A percentile compares a stretch with the other conserved stretches of the same genome.
phyloP scores from a whole-genome alignment of 495 filamentous ascomycete genomes.

The Xylaria palmicola region DNA sequence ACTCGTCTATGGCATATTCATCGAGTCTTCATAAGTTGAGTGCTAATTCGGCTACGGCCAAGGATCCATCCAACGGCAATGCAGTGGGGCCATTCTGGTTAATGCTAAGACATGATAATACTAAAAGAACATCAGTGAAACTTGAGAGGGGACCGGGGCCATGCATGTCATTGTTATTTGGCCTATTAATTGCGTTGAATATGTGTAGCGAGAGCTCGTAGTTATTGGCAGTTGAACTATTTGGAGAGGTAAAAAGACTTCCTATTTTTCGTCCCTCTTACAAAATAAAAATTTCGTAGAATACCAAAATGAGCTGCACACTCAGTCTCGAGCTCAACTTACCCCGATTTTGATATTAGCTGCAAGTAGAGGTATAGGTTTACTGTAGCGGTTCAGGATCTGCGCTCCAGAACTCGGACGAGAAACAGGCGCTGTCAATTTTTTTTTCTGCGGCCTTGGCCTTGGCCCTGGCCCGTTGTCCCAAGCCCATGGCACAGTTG shows the following conservation, averaged over 20 bases:
- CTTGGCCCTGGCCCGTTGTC: slow-evolving; percentile 2
- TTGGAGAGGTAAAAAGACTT: too few species aligned
- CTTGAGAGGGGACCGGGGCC: background rate
- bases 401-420: background rate
- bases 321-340: too few species aligned
- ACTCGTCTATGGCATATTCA: background rate
- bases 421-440: background rate
- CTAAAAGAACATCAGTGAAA: slow-evolving; percentile 7
- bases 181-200: background rate
- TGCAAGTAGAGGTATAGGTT: background rate
- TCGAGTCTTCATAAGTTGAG: background rate
- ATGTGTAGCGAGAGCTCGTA: background rate
- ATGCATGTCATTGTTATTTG: slow-evolving; percentile 1
- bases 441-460: background rate
- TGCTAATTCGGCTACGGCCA: slow-evolving; percentile 10
- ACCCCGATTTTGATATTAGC: background rate
- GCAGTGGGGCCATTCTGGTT: background rate
- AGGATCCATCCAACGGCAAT: slow-evolving; percentile 2
- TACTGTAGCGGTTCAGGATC: background rate
- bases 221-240: background rate
- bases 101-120: slow-evolving; percentile 6
- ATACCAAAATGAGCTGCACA: too few species aligned
- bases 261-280: too few species aligned
- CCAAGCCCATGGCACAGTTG: slow-evolving; percentile 10
- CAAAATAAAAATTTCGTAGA: too few species aligned